These are phyloP conservation scores for Cordyceps tenuipes DNA, from an alignment of 2,329 filamentous ascomycete genomes.

Conservation along the genomic window DNA sequence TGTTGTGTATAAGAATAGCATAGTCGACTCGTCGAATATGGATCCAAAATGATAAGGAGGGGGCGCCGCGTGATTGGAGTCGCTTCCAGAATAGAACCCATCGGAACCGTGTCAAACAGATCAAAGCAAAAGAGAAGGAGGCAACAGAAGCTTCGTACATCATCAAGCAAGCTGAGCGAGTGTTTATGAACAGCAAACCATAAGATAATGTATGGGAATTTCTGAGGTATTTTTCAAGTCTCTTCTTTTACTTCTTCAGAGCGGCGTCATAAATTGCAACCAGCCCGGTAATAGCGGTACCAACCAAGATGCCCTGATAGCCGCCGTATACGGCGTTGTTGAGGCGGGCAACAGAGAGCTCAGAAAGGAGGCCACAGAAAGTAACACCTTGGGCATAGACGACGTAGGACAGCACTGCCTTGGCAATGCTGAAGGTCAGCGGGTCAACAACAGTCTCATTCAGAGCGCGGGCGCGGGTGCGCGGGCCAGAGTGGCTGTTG, in stretches of 20 bases:
- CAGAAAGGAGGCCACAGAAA: conserved; percentile 53
- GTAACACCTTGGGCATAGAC: conserved; percentile 64
- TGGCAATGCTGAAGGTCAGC: conserved; percentile 80
- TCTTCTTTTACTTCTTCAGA: conserved; percentile 49
- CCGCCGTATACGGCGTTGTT: conserved; percentile 62
- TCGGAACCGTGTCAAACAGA: neutral
- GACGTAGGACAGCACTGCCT: conserved; percentile 72
- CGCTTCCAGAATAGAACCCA: neutral
- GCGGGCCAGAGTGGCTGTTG: conserved; percentile 32
- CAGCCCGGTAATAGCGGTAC: conserved; percentile 58
- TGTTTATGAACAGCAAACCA: neutral
- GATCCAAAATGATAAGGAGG: neutral
- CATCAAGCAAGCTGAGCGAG: neutral
- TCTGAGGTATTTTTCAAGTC: neutral
- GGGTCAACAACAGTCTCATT: conserved; percentile 58
- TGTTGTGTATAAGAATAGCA: neutral
- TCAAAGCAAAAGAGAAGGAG: neutral
- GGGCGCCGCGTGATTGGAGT: neutral
- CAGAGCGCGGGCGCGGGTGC: conserved; percentile 34
- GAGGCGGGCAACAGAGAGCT: conserved; percentile 53
- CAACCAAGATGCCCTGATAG: conserved; percentile 60
- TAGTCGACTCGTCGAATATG: neutral
- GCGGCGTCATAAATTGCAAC: conserved; percentile 72
- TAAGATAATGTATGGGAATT: neutral
- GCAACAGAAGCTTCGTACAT: neutral